phyloP scores from a whole-genome alignment of 768 basidiomycete species.

The Serendipita sp. region DNA sequence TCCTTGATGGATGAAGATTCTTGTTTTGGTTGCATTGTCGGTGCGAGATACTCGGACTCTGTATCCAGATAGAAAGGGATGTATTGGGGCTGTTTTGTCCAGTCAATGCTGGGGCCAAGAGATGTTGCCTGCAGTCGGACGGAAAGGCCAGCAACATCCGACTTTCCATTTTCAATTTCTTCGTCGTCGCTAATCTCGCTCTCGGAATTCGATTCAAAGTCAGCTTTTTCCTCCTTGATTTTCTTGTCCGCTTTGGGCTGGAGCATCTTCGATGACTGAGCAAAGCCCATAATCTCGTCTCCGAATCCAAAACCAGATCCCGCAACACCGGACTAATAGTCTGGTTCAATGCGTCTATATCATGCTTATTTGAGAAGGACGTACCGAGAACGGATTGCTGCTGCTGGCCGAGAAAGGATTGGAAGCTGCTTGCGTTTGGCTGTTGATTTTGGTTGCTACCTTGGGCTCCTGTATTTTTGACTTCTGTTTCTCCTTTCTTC shows the following conservation, averaged over 20 bases:
- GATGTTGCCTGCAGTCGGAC: neutral
- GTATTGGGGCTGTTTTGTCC: neutral
- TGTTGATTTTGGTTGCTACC: conserved; percentile 21
- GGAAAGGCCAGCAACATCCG: neutral
- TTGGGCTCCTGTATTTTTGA: conserved; percentile 19
- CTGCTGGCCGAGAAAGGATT: conserved; percentile 60
- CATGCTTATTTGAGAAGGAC: neutral
- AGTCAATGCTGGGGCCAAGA: neutral
- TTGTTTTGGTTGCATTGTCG: conserved; percentile 32
- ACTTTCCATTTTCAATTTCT: neutral
- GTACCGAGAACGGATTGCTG: neutral
- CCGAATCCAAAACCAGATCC: neutral
- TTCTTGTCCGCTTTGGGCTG: neutral
- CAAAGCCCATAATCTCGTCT: conserved; percentile 5
- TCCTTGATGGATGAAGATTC: conserved; percentile 18
- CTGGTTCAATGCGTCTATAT: too few species aligned
- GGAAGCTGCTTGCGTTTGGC: conserved; percentile 19
- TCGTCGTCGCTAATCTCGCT: neutral
- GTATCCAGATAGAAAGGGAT: conserved; percentile 62
- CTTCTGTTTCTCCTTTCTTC: conserved; percentile 30
- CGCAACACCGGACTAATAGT: neutral
- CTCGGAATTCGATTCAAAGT: neutral
- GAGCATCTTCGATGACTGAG: neutral
- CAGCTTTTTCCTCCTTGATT: neutral
- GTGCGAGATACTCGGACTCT: conserved; percentile 46